Base-by-base conservation (phyloP, 78 protist species). In the Blattamonas nauphoetae region DNA sequence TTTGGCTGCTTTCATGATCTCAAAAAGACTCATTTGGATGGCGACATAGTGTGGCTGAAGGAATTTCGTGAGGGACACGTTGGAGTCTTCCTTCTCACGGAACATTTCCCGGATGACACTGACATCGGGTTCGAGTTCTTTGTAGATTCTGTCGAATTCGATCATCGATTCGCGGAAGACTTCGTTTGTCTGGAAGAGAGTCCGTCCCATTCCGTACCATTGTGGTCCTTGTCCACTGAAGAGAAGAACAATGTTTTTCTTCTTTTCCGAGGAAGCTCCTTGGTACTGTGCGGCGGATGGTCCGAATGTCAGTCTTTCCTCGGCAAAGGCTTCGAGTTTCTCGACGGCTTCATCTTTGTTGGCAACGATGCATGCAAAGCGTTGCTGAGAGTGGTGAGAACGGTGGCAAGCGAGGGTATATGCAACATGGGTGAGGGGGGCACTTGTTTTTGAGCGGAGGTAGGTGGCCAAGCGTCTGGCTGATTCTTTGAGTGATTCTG, bases 41-140 rank as follows among this genome's bases (percentile, higher is more conserved):
- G 94, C 90, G 43, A 90, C 79, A 44, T 89, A 81, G 42, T 85
- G 35, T 45, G 92, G 92, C 85, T 92, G 94, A 21, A 21, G 43
- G 41, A 38, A 6, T 21, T 21, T 5, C 43, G 41, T 36, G 33
- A 32, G 83, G 6, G 4, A 6, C 32, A 79, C 21, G 32, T 79
- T 6, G 43, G 83, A 79, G 33, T 4, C 41, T 33, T 6, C 83
- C 83, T 79, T 46, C 64, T 11, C 43, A 5, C 45, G 29, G 6
- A 79, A 38, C 45, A 79, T 79, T 5, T 6, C 83, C 83, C 6
- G 45, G 43, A 33, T 36, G 32, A 79, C 32, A 4, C 42, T 32
- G 32, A 4, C 4, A 21, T 21, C 83, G 33, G 83, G 42, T 55
- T 21, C 71, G 29, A 36, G 45, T 6, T 21, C 83, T 5, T 6